These are phyloP conservation scores for Digitaria exilis DNA, from an alignment of 202 grass and related monocot genomes.

Conservation along the genomic window DNA sequence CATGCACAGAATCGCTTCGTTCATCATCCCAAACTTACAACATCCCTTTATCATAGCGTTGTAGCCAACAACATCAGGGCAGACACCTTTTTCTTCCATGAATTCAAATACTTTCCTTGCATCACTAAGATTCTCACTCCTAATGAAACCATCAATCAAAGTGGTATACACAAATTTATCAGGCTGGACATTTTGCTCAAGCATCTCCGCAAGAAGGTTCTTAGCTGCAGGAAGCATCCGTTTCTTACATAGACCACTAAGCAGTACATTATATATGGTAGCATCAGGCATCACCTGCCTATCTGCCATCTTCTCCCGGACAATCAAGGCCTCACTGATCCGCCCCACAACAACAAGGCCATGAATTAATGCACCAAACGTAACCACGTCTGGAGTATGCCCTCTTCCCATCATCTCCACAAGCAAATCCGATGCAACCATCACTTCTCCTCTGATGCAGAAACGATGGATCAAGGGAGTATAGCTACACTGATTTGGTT, in stretches of 20 bases:
- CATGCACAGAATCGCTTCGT: constrained; percentile 61
- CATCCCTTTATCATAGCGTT: constrained; percentile 92
- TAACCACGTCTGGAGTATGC: constrained; percentile 65
- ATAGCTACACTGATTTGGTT: constrained; percentile 63
- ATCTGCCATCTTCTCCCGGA: constrained; percentile 69
- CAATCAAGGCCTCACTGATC: constrained; percentile 58
- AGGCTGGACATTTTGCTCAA: constrained; percentile 69
- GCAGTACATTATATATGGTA: constrained; percentile 77
- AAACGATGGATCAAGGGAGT: constrained; percentile 73
- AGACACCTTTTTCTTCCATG: constrained; percentile 59
- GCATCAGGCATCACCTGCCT: constrained; percentile 61
- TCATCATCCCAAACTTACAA: constrained; percentile 73
- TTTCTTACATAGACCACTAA: constrained; percentile 81
- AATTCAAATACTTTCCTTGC: constrained; percentile 73
- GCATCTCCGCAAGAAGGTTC: constrained; percentile 73
- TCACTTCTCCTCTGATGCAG: constrained; percentile 51
- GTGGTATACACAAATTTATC: constrained; percentile 90
- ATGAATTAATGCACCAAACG: constrained; percentile 72
- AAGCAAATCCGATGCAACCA: constrained; percentile 58
- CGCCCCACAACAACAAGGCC: constrained; percentile 65
- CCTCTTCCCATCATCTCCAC: constrained; percentile 70
- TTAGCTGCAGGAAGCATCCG: constrained; percentile 80
- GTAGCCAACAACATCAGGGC: constrained; percentile 56
- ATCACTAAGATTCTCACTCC: constrained; percentile 63
- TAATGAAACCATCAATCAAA: constrained; percentile 84